phyloP scores from a whole-genome alignment of 352 stramenopile species.

The Phytophthora citricola region DNA sequence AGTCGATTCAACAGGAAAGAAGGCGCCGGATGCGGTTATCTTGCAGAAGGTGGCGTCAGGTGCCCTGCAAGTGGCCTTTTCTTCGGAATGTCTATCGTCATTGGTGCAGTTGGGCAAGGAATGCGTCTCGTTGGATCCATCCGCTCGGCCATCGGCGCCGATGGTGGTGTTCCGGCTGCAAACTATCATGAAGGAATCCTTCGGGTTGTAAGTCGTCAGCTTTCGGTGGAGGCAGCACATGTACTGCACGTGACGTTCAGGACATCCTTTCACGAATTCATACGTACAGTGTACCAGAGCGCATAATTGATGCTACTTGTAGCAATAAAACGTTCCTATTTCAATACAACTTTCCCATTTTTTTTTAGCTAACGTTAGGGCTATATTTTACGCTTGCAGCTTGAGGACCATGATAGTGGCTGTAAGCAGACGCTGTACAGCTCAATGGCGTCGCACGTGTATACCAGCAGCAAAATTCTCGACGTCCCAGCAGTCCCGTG shows the following conservation, averaged over 20 bases:
- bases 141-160: conserved; percentile 15
- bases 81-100: neutral
- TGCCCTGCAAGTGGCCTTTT: conserved; percentile 21
- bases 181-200: conserved; percentile 22
- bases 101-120: conserved; percentile 20
- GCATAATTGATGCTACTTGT: too few relatives aligned
- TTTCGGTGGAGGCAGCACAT: too few relatives aligned
- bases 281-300: too few relatives aligned
- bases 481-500: conserved; percentile 6
- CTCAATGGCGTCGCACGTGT: neutral
- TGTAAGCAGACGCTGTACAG: neutral
- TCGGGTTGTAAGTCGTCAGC: neutral
- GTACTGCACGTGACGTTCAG: too few relatives aligned
- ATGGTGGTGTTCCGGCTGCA: conserved; percentile 30
- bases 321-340: too few relatives aligned
- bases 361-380: too few relatives aligned
- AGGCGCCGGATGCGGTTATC: conserved; percentile 20
- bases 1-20: conserved; percentile 10
- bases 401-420: neutral
- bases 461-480: neutral
- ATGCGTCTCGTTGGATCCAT: conserved; percentile 19
- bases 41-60: conserved; percentile 26
- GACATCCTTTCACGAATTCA: too few relatives aligned
- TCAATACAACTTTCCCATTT: too few relatives aligned
- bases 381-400: too few relatives aligned